Evolutionary conservation across 306 rosid species (phyloP).

Genomic region (Prunus mume): DNA sequence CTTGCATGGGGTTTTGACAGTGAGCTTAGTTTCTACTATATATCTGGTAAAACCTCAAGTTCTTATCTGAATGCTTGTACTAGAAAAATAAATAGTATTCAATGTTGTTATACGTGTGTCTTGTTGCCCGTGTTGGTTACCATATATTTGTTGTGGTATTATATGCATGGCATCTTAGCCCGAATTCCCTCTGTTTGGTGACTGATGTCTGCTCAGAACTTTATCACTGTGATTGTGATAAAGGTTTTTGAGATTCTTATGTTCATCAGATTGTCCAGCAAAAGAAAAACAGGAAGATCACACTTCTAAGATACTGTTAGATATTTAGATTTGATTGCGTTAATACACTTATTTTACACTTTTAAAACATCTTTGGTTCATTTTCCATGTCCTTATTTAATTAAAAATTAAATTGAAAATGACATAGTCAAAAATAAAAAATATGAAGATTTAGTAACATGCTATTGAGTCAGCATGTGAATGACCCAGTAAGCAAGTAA

Average conservation of each 20-base stretch:
- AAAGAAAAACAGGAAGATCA: not conserved
- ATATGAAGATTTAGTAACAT: not conserved
- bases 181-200: not conserved
- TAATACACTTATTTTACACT: not conserved
- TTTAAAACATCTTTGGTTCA: not conserved
- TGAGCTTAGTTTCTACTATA: slow-evolving; percentile 81
- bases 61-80: slow-evolving; percentile 10
- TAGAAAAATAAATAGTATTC: not conserved
- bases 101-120: not conserved
- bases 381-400: not conserved
- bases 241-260: not conserved
- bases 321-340: not conserved
- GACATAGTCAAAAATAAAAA: not conserved
- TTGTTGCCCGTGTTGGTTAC: not conserved
- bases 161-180: not conserved
- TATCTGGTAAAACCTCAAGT: slow-evolving; percentile 59
- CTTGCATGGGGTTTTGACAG: slow-evolving; percentile 85
- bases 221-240: not conserved
- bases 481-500: not conserved
- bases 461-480: not conserved
- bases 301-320: not conserved
- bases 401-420: not conserved
- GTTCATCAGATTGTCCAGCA: not conserved
- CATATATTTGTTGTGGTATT: not conserved
- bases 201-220: not conserved